phyloP scores from a whole-genome alignment of 306 rosid species.

The Rosa chinensis region DNA sequence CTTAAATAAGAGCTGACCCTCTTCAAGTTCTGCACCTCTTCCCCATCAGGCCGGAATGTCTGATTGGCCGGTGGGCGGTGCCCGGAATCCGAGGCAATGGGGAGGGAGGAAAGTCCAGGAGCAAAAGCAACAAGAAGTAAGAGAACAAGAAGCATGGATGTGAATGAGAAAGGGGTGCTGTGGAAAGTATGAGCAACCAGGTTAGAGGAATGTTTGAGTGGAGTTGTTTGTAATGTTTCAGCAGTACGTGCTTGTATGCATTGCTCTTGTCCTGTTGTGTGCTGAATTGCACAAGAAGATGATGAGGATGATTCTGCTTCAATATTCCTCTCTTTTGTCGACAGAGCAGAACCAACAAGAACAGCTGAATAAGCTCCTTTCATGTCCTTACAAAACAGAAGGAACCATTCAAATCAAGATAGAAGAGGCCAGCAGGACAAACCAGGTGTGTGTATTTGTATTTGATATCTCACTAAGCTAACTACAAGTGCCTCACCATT shows the following conservation, averaged over 20 bases:
- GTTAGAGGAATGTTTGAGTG: constrained; percentile 47
- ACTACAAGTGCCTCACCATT: constrained; percentile 48
- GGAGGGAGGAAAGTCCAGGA: constrained; percentile 49
- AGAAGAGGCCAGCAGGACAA: constrained; percentile 21
- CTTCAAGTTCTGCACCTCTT: constrained; percentile 43
- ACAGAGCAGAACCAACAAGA: constrained; percentile 15
- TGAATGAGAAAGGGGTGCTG: constrained; percentile 28
- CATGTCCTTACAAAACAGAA: constrained; percentile 69
- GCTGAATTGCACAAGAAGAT: constrained; percentile 29
- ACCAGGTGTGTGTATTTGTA: neutral
- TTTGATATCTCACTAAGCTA: constrained; percentile 7
- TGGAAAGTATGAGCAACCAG: constrained; percentile 44
- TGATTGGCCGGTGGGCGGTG: constrained; percentile 47
- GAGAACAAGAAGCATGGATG: constrained; percentile 56
- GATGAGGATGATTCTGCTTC: constrained; percentile 18
- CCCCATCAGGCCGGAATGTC: constrained; percentile 41
- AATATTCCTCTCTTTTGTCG: constrained; percentile 57
- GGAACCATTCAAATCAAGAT: constrained; percentile 36
- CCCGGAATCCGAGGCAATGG: constrained; percentile 37
- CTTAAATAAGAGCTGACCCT: constrained; percentile 48
- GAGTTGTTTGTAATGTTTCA: constrained; percentile 45
- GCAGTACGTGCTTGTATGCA: constrained; percentile 47
- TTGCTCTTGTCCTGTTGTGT: constrained; percentile 73
- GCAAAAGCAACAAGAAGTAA: constrained; percentile 50
- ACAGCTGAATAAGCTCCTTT: constrained; percentile 45